Evolutionary conservation across 2,329 filamentous ascomycete species (phyloP), one percentile per base, ranked within the genome.

Genomic region (Trichoderma breve): DNA sequence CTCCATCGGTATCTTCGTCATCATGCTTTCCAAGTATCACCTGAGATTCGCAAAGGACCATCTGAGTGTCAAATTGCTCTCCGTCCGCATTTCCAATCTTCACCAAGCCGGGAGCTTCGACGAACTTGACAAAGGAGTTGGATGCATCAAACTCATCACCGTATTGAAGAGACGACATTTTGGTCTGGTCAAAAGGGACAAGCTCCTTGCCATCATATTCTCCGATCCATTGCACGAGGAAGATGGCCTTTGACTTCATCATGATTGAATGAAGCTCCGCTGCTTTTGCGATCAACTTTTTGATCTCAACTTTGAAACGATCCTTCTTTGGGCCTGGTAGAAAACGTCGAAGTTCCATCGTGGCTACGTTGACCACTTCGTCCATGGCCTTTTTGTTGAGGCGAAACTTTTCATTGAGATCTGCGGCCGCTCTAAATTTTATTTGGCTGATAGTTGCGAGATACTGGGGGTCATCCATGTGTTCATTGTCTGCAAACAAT

Each of bases 81-180:
- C 74, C 74, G 26, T 74, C 72, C 0, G 74, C 74, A 24, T 55
- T 75, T 18, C 74, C 74, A 24, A 70, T 55, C n/a, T 75, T 75
- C 14, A 70, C 12, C 3, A 76, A 43, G 12, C 36, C 34, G 1
- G 74, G 74, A 2, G 65, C 67, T 12, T 74, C 24, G 2, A 71
- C 24, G 3, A 73, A 43, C 14, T 71, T 55, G 5, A 74, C 30
- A 14, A 11, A 32, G 9, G 7, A 12, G 3, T 26, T 7, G 12
- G 6, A n/a, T 15, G 6, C 3, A 28, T 70, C 11, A 1, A 4
- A 4, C 3, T 28, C 26, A 2, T 12, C 5, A 21, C 43, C 6
- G 3, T 18, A n/a, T 2, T 62, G 28, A 2, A 21, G 2, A 8
- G 63, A 5, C 18, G 32, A 21, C 71, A 72, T 72, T 2, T 4